Base-by-base conservation (phyloP, 371 early-diverging fungal species). In the Cokeromyces recurvatus region DNA sequence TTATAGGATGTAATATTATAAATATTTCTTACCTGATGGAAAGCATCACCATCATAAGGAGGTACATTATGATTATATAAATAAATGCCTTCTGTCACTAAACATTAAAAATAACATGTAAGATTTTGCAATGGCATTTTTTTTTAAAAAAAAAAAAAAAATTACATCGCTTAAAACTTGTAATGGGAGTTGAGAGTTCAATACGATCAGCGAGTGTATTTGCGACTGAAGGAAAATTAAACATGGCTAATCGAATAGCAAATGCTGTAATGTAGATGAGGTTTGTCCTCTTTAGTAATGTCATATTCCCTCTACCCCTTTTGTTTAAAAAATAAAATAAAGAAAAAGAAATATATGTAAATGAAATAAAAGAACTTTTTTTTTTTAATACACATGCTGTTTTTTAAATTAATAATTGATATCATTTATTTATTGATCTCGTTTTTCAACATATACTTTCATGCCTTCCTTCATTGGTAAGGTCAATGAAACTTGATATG, bases 21-120 rank as follows among this genome's bases (percentile, higher is more conserved):
- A 42, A 12, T 11, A 5, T 27, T 27, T 27, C 25, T 9, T 61
- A 90, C 91, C 70, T 93, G 94, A 63, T 93, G 91, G 55, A 83
- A 90, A 12, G 87, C 70, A 27, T 87, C 91, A 14, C 92, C 93
- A 59, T 91, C 91, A 63, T 92, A 96, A 9, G 94, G 92, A 22
- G 90, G 79, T 0, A 95, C 76, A 32, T 79, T 84, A 50, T 82
- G 76, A 15, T 77, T 57, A 48, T 81, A 89, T 29, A 95, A 71
- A 62, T 76, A 87, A n/a, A 93, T 70, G 24, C 94, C 95, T 71
- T 95, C 97, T 15, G 81, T 78, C 25, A 94, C 90, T 89, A 41
- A 27, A 29, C 8, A 8, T 8, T 29, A 29, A 29, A 29, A 11
- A 5, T 29, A 11, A 29, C 29, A 29, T 5, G 29, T 29, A 8